Conservation (phyloP, 768 basidiomycete species). For the Suillus luteus region DNA sequence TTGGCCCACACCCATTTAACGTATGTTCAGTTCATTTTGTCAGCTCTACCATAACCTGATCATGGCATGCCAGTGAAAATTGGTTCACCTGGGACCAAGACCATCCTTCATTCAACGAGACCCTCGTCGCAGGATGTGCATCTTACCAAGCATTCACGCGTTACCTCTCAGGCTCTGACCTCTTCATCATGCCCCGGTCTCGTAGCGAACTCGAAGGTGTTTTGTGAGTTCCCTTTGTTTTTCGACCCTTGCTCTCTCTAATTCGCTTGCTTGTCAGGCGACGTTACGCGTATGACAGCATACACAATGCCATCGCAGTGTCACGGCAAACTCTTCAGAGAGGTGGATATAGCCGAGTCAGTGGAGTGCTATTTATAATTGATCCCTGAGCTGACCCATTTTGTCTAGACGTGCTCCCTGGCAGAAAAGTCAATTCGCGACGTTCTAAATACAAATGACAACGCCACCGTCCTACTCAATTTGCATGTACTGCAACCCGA, state of each 20-base stretch:
- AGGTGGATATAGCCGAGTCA: constrained; percentile 54
- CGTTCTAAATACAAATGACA: constrained; percentile 71
- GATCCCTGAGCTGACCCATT: background rate
- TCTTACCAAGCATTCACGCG: constrained; percentile 79
- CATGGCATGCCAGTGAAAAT: constrained; percentile 56
- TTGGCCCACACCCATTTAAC: constrained; percentile 66
- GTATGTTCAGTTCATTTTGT: constrained; percentile 42
- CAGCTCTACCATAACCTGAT: constrained; percentile 11
- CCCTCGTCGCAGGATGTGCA: constrained; percentile 75
- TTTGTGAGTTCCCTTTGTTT: constrained; percentile 48
- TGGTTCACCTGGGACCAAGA: constrained; percentile 70
- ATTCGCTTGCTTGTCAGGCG: constrained; percentile 44
- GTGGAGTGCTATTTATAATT: constrained; percentile 22
- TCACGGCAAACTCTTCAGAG: constrained; percentile 64
- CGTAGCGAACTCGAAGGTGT: constrained; percentile 69
- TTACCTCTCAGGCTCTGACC: constrained; percentile 68
- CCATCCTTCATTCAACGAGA: constrained; percentile 69
- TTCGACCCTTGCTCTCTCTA: background rate
- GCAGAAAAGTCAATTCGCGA: constrained; percentile 71
- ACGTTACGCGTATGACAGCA: constrained; percentile 76
- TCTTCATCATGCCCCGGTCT: constrained; percentile 69
- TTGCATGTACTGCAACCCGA: constrained; percentile 48
- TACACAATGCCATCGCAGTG: constrained; percentile 77
- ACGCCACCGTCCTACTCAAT: constrained; percentile 61
- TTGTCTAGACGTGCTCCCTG: constrained; percentile 61